Conservation (phyloP, 1,284 basidiomycete species). For the Athelia sp. region DNA sequence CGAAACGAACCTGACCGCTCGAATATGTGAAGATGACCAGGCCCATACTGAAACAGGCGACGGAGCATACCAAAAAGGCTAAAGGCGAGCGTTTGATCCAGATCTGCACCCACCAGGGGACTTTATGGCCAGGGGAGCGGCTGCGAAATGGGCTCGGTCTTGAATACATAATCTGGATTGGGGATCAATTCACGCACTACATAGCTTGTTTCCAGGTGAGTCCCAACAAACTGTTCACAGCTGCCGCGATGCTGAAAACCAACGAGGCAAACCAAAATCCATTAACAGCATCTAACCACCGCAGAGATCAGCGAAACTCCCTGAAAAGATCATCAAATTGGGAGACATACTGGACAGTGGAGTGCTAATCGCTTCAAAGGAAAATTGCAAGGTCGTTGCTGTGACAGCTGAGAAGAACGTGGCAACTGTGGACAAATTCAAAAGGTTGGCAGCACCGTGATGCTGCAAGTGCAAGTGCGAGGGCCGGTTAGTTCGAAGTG, state of each 20-base stretch:
- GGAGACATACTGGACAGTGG: slow-evolving; percentile 16
- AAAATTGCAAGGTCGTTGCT: slow-evolving; percentile 66
- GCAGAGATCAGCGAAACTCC: not conserved
- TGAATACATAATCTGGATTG: slow-evolving; percentile 9
- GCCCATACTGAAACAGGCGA: slow-evolving; percentile 67
- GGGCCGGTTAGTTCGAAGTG: too few species aligned
- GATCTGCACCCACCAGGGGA: slow-evolving; percentile 78
- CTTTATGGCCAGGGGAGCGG: slow-evolving; percentile 50
- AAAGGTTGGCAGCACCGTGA: slow-evolving; percentile 61
- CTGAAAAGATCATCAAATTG: too few species aligned
- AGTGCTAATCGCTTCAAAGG: slow-evolving; percentile 33
- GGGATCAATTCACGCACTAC: slow-evolving; percentile 48
- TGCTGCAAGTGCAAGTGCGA: too few species aligned
- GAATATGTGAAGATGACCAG: slow-evolving; percentile 65
- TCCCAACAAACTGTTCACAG: slow-evolving; percentile 68
- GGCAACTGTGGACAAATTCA: slow-evolving; percentile 69
- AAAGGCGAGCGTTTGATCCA: slow-evolving; percentile 78
- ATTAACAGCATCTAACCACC: slow-evolving; percentile 50
- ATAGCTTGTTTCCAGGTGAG: slow-evolving; percentile 75
- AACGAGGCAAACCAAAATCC: slow-evolving; percentile 70
- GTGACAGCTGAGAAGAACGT: slow-evolving; percentile 78
- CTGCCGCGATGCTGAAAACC: slow-evolving; percentile 72
- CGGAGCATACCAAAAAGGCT: slow-evolving; percentile 68
- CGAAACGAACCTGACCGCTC: slow-evolving; percentile 44
- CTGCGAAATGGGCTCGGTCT: slow-evolving; percentile 13